phyloP scores from a whole-genome alignment of 1,139 yeast species.

The Candida sp. region DNA sequence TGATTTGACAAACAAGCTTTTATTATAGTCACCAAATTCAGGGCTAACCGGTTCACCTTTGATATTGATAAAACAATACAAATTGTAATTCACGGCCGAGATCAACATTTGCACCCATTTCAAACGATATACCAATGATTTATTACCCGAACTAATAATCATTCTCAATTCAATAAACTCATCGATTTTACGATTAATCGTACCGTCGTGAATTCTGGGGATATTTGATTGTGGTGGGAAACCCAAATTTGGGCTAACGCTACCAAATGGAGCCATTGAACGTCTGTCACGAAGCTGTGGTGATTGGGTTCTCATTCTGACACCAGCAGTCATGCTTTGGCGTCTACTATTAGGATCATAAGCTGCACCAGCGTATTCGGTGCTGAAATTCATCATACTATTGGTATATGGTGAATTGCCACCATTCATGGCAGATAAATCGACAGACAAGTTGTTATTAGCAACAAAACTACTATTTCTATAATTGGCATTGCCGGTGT shows the following conservation, averaged over 20 bases:
- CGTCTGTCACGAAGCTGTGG: neutral
- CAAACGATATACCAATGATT: conserved; percentile 39
- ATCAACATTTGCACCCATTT: conserved; percentile 47
- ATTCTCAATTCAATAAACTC: conserved; percentile 33
- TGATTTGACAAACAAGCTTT: conserved; percentile 37
- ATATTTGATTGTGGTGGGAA: conserved; percentile 2
- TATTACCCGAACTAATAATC: conserved; percentile 42
- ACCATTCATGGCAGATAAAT: conserved; percentile 4
- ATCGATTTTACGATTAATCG: conserved; percentile 29
- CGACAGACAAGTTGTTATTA: neutral
- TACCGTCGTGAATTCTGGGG: conserved; percentile 15
- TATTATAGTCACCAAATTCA: conserved; percentile 30
- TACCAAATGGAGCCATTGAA: conserved; percentile 4
- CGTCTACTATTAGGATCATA: conserved; percentile 11
- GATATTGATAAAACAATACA: conserved; percentile 41
- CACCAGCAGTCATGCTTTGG: conserved; percentile 17
- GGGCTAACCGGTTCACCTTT: conserved; percentile 39
- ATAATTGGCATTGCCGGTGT: neutral
- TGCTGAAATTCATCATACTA: conserved; percentile 19
- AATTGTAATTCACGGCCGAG: conserved; percentile 36
- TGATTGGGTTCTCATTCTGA: conserved; percentile 11
- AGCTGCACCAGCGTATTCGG: conserved; percentile 14
- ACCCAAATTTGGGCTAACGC: neutral
- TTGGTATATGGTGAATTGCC: conserved; percentile 10
- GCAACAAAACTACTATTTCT: neutral